phyloP scores from a whole-genome alignment of 2,329 filamentous ascomycete species.

The Fusarium stilboides region DNA sequence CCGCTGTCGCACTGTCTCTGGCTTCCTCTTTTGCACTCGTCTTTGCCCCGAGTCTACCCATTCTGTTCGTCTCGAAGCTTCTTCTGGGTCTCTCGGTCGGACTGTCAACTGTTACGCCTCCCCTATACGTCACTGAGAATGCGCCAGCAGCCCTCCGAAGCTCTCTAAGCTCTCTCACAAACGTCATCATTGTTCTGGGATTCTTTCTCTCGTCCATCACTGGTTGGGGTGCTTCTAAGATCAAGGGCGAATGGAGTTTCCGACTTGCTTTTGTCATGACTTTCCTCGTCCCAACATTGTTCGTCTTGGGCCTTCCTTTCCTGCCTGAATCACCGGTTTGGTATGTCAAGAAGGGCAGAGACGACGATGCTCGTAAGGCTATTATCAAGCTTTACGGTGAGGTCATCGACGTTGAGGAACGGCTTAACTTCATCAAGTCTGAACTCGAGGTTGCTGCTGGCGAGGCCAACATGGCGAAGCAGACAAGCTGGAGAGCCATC shows the following conservation, averaged over 20 bases:
- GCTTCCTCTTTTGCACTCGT: slow-evolving; percentile 50
- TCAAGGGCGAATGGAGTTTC: slow-evolving; percentile 49
- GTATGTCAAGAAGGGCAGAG: slow-evolving; percentile 50
- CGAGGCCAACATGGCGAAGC: slow-evolving; percentile 44
- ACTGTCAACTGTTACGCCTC: slow-evolving; percentile 49
- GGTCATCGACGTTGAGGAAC: slow-evolving; percentile 41
- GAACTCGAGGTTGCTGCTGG: slow-evolving; percentile 48
- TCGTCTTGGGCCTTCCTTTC: slow-evolving; percentile 46
- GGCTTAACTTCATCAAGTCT: slow-evolving; percentile 47
- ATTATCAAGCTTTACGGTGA: slow-evolving; percentile 48
- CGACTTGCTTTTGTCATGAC: slow-evolving; percentile 51
- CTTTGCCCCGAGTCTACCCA: slow-evolving; percentile 47
- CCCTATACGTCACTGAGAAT: slow-evolving; percentile 51
- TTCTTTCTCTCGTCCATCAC: slow-evolving; percentile 52
- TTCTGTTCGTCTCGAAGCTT: slow-evolving; percentile 52
- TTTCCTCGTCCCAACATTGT: slow-evolving; percentile 48
- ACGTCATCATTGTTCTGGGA: slow-evolving; percentile 51
- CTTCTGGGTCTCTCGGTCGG: slow-evolving; percentile 49
- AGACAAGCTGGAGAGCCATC: slow-evolving; percentile 51
- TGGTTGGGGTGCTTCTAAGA: slow-evolving; percentile 48
- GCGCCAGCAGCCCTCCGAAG: slow-evolving; percentile 49
- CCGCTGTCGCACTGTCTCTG: slow-evolving; percentile 44
- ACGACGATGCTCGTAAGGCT: slow-evolving; percentile 49
- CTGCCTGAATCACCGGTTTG: slow-evolving; percentile 51
- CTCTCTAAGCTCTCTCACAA: slow-evolving; percentile 49